Evolutionary conservation across 495 filamentous ascomycete genomes (phyloP), one percentile per base, ranked within the genome.

Genomic region (Hypoxylon rickii): DNA sequence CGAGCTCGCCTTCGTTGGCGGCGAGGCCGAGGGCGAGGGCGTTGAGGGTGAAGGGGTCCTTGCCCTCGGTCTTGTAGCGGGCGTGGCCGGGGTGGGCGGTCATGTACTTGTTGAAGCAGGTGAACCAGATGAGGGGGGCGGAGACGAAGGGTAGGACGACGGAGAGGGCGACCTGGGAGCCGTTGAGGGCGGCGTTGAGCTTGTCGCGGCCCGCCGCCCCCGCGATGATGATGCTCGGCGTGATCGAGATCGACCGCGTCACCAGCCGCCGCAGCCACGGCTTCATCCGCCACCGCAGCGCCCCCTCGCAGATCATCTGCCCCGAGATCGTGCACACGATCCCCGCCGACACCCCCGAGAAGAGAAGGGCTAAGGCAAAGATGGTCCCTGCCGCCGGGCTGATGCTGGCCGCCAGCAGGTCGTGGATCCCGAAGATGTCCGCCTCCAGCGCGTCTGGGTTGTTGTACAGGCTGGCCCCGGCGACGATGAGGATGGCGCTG

Each of bases 121-220:
- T 96, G 63, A 96, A 96, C 68, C 86, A 96, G 58, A 96, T 87
- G 16, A 96, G 72, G 15, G 92, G 92, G 3, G 89, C 89, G 8
- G 80, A 84, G 21, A 93, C 84, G 65, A 96, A 90, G 0, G 91
- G 91, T 26, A 96, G 71, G 20, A 90, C 86, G 3, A 92, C 80
- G 56, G 86, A 90, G 33, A 96, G 71, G 1, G 84, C 89, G 45
- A 96, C 90, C 68, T 96, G 91, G 13, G 76, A 85, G 2, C 80
- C 90, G 44, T 84, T 90, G 29, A 96, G 71, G 2, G 91, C 87
- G n/a, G 78, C 80, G 32, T 85, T 77, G 16, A 96, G 76, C 0
- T 89, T 89, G 6, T 85, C 71, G 40, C 85, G 76, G 10, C 91
- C 91, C 15, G 89, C 83, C 1, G 89, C 89, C 0, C 79, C 89